Evolutionary conservation across 2,329 filamentous ascomycete genomes (phyloP), one percentile per base, ranked within the genome.

Genomic region (Venturia carpophila): DNA sequence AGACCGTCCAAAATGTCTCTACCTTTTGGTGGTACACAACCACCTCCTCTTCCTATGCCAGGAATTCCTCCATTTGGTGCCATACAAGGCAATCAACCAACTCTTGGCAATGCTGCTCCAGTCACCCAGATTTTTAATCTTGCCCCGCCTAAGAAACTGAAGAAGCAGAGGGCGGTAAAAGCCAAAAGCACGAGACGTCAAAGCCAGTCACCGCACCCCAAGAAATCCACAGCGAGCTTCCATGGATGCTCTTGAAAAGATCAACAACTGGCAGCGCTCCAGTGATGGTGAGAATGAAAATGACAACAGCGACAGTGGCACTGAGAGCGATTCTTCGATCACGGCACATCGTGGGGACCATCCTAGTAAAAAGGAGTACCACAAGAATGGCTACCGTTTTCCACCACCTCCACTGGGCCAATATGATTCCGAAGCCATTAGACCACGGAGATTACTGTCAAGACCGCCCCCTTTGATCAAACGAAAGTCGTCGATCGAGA

Each of bases 81-180:
- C 34, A 60, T 60, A 15, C 58, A 60, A 24, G 34, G 58, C 27
- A 41, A 21, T 39, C 37, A 21, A 42, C 37, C 37, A 30, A 27
- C 5, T 27, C 30, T 34, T 42, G n/a, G 24, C 19, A 60, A 41
- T 15, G 58, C 30, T 60, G 41, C 34, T 27, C 21, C 34, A n/a
- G 58, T 43, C 30, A 60, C 58, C 5, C 58, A 60, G 17, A 43
- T 41, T 15, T 42, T 43, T 17, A 60, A 60, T 21, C 58, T 43
- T 19, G 34, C 21, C 30, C 58, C 10, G 15, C 58, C 34, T 13
- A 19, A 60, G 41, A 60, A 24, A 15, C 19, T 6, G 58, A 60
- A 42, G 58, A 43, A 60, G 37, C 41, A 30, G 34, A 60, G 21
- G 7, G 24, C 58, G 10, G 34, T 5, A 13, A 43, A 60, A 19